phyloP scores from a whole-genome alignment of 2,329 filamentous ascomycete species.

The Penicillium sp. region DNA sequence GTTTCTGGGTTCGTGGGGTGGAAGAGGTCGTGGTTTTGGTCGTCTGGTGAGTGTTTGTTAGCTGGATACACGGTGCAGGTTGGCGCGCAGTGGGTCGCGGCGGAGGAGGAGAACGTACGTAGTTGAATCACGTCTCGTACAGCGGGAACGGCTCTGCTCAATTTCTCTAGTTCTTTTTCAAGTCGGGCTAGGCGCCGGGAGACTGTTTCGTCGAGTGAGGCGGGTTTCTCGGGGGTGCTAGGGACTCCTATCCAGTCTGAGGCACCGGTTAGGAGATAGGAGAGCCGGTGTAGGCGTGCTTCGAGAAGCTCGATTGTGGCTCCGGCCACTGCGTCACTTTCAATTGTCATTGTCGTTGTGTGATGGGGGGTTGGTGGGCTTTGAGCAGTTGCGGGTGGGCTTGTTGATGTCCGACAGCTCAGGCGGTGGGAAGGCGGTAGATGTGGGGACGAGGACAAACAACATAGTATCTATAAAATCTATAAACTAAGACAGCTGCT shows the following conservation, averaged over 20 bases:
- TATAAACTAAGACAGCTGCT: no score
- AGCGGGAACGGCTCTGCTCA: constrained; percentile 43
- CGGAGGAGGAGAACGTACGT: constrained; percentile 34
- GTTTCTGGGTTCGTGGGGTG: constrained; percentile 36
- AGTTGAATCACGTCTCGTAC: constrained; percentile 49
- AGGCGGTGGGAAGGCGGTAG: constrained; percentile 26
- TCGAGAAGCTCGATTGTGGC: constrained; percentile 51
- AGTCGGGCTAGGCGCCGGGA: constrained; percentile 43
- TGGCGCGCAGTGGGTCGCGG: no score
- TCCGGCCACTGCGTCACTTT: constrained; percentile 41
- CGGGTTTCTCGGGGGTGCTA: constrained; percentile 36
- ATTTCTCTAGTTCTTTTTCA: constrained; percentile 42
- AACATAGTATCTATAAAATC: no score
- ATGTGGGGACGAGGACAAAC: constrained; percentile 28
- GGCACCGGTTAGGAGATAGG: constrained; percentile 50
- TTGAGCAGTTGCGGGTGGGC: background rate
- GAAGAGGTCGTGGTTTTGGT: constrained; percentile 49
- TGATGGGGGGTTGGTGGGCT: background rate
- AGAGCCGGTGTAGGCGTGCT: constrained; percentile 47
- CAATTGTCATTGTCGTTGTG: constrained; percentile 33
- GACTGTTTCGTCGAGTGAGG: constrained; percentile 43
- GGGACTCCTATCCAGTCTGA: constrained; percentile 47
- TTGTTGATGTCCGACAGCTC: constrained; percentile 13
- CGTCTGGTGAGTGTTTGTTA: constrained; percentile 32
- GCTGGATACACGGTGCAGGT: no score